Percentiles rank a stretch among this genome's conserved stretches.
Conservation (phyloP, 2,329 filamentous ascomycete species). For the Penicillium hordei region DNA sequence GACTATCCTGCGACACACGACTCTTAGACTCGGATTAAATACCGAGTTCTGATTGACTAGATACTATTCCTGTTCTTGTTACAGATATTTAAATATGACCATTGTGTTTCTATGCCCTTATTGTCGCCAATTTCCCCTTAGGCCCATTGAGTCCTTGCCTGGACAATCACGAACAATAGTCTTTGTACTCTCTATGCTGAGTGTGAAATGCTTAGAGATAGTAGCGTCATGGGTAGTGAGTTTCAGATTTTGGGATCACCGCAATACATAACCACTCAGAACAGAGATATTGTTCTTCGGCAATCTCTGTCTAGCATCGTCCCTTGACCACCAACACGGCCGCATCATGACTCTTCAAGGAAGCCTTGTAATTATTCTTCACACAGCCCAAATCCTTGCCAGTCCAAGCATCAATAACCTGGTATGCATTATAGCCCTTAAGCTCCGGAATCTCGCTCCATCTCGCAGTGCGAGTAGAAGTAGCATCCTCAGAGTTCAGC, state of each 20-base stretch:
- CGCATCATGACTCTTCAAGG: conserved; percentile 32
- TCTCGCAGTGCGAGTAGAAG: conserved; percentile 25
- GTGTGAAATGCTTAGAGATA: neutral
- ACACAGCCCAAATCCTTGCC: conserved; percentile 35
- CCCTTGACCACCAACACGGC: conserved; percentile 31
- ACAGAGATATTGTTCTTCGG: neutral
- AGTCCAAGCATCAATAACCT: conserved; percentile 33
- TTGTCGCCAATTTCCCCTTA: neutral
- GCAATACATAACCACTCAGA: too few species aligned
- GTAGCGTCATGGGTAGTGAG: neutral
- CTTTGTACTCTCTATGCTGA: neutral
- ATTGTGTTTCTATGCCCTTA: neutral
- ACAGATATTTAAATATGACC: neutral
- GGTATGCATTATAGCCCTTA: conserved; percentile 16
- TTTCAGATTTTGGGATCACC: neutral
- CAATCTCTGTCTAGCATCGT: conserved; percentile 3
- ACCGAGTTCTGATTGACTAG: neutral
- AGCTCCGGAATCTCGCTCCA: conserved; percentile 36
- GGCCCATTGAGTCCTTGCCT: neutral
- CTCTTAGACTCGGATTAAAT: neutral
- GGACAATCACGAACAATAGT: neutral
- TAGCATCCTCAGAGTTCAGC: conserved; percentile 31
- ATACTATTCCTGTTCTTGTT: neutral
- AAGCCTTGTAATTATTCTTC: conserved; percentile 21
- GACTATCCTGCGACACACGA: neutral